These are phyloP conservation scores for Ophiostoma quercus DNA, from an alignment of 2,329 filamentous ascomycete genomes.

Conservation along the genomic window DNA sequence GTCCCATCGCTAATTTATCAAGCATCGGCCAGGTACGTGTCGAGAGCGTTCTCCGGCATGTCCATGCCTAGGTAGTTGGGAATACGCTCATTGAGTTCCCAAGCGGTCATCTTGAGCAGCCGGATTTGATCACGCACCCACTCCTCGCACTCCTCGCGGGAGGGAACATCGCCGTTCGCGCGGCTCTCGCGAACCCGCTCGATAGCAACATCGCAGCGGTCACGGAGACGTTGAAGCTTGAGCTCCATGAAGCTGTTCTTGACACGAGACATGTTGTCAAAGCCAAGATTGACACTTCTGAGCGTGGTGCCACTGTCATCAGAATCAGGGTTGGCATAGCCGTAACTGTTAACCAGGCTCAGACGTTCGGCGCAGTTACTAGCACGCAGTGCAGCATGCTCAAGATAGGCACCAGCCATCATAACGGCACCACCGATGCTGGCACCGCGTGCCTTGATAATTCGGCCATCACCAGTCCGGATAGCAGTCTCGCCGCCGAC, in stretches of 20 bases:
- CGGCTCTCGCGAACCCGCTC: conserved; percentile 19
- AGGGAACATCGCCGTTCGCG: conserved; percentile 12
- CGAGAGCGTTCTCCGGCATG: conserved; percentile 8
- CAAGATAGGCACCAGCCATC: conserved; percentile 24
- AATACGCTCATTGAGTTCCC: conserved; percentile 22
- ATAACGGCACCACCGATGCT: conserved; percentile 24
- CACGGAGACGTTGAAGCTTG: conserved; percentile 24
- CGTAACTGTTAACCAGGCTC: conserved; percentile 26
- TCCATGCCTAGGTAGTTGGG: conserved; percentile 14
- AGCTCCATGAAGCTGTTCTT: conserved; percentile 23
- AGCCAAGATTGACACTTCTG: conserved; percentile 20
- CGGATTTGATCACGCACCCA: conserved; percentile 24
- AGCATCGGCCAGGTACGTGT: not conserved
- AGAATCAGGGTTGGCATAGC: conserved; percentile 24
- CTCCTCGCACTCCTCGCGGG: conserved; percentile 20
- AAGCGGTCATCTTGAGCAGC: conserved; percentile 21
- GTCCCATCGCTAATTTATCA: not conserved
- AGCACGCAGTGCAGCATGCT: conserved; percentile 25
- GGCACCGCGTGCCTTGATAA: conserved; percentile 24
- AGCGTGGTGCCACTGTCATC: conserved; percentile 25
- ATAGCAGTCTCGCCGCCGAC: conserved; percentile 26
- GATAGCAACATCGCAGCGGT: conserved; percentile 22
- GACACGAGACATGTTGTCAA: conserved; percentile 21
- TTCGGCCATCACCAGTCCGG: conserved; percentile 15
- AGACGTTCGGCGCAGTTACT: conserved; percentile 26